phyloP scores from a whole-genome alignment of 257 asterid species.

The Gentiana straminea region DNA sequence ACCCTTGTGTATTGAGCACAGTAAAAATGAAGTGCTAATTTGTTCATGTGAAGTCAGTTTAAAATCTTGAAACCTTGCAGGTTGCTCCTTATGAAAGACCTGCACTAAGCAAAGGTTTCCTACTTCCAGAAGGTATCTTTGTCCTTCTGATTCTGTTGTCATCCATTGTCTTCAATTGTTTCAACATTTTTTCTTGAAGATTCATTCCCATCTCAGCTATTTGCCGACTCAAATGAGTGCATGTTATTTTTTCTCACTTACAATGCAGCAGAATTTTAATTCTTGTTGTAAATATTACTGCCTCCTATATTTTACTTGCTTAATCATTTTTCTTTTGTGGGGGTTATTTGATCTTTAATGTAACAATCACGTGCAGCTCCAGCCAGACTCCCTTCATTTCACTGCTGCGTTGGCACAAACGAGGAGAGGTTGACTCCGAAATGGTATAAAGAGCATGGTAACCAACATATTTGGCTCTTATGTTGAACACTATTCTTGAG shows the following conservation, averaged over 20 bases:
- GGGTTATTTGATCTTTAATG: slow-evolving; percentile 5
- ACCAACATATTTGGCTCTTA: background rate
- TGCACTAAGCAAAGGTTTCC: slow-evolving; percentile 82
- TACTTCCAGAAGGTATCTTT: slow-evolving; percentile 77
- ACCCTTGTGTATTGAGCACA: too few relatives aligned
- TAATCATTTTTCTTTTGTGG: background rate
- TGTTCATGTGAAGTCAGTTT: too few relatives aligned
- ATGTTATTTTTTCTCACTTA: background rate
- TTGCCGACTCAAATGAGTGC: background rate
- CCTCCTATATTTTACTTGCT: background rate
- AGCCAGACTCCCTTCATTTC: slow-evolving; percentile 74
- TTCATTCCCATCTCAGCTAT: background rate
- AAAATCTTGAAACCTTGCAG: slow-evolving; percentile 26
- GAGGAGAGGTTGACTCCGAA: slow-evolving; percentile 64
- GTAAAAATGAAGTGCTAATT: too few relatives aligned
- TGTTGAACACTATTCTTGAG: too few relatives aligned
- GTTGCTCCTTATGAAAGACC: slow-evolving; percentile 95
- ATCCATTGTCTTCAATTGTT: background rate
- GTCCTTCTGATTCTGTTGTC: background rate
- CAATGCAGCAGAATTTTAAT: too few relatives aligned
- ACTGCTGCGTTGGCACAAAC: slow-evolving; percentile 72
- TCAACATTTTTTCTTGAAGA: background rate
- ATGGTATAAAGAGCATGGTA: slow-evolving; percentile 84
- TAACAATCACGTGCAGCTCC: slow-evolving; percentile 41
- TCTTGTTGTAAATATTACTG: too few relatives aligned